Evolutionary conservation across 2,329 filamentous ascomycete genomes (phyloP).

Genomic region (Scedosporium minutisporum): DNA sequence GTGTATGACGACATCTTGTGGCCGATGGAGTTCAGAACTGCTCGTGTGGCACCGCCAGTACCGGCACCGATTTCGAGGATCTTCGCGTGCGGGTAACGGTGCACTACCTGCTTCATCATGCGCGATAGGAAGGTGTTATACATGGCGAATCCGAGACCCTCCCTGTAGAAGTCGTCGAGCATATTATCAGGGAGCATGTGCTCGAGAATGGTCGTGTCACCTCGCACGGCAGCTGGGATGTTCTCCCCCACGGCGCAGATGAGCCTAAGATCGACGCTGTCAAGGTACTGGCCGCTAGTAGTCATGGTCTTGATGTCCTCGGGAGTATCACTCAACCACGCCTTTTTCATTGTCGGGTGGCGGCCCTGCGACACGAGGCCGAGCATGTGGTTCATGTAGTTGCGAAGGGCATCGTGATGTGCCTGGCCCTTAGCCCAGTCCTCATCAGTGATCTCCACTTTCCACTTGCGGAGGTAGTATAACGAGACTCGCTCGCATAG

Average conservation of each 20-base stretch:
- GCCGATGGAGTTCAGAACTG: not conserved
- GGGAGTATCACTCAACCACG: not conserved
- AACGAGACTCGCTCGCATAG: conserved; percentile 14
- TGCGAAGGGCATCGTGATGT: conserved; percentile 11
- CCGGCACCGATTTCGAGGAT: not conserved
- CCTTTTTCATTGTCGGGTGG: not conserved
- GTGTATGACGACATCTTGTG: conserved; percentile 17
- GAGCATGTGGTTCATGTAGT: conserved; percentile 12
- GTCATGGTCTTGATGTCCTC: conserved; percentile 3
- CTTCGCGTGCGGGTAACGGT: not conserved
- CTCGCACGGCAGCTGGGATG: conserved; percentile 20
- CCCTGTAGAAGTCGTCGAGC: conserved; percentile 18
- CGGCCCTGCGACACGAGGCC: not conserved
- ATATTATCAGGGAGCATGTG: conserved; percentile 19
- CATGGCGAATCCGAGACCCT: conserved; percentile 4
- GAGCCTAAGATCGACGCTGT: not conserved
- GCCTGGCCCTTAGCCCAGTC: conserved; percentile 13
- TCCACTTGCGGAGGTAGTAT: conserved; percentile 15
- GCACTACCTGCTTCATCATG: not conserved
- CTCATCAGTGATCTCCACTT: conserved; percentile 11
- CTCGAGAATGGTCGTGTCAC: conserved; percentile 21
- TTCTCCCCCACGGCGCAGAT: conserved; percentile 18
- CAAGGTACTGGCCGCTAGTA: not conserved
- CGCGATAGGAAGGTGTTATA: not conserved
- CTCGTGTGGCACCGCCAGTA: not conserved